These are phyloP conservation scores for Quercus engelmannii DNA, from an alignment of 306 rosid species.

Conservation along the genomic window DNA sequence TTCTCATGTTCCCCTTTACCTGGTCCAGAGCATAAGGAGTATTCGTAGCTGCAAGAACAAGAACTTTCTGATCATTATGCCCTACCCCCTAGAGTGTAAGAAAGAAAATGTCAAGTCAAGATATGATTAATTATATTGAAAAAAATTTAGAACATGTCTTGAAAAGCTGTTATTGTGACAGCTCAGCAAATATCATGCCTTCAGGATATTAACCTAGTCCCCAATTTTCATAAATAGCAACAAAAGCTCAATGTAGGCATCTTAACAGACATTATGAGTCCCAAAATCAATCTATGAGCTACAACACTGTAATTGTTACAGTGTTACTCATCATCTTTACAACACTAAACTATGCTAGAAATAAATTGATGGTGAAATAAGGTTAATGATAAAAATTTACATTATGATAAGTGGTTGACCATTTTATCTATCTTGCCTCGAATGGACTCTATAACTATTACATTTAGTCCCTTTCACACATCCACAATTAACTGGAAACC, in stretches of 20 bases:
- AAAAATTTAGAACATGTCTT: neutral
- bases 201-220: neutral
- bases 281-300: neutral
- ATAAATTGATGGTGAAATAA: neutral
- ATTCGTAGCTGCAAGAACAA: conserved; percentile 98
- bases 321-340: neutral
- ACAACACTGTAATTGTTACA: neutral
- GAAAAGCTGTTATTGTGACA: too few relatives aligned
- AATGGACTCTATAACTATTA: neutral
- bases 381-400: neutral
- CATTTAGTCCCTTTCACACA: neutral
- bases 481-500: neutral
- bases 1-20: conserved; percentile 43
- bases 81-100: conserved; percentile 80
- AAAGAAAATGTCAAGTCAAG: conserved; percentile 20
- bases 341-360: neutral
- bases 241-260: neutral
- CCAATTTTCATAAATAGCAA: neutral
- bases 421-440: neutral
- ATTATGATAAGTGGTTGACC: neutral
- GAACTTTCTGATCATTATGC: conserved; percentile 90
- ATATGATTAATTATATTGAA: neutral
- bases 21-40: conserved; percentile 97
- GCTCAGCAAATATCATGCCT: too few relatives aligned
- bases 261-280: neutral